Percentiles rank a stretch among this genome's conserved stretches.
Conservation (phyloP, 306 rosid genomes). For the Rosa persica region DNA sequence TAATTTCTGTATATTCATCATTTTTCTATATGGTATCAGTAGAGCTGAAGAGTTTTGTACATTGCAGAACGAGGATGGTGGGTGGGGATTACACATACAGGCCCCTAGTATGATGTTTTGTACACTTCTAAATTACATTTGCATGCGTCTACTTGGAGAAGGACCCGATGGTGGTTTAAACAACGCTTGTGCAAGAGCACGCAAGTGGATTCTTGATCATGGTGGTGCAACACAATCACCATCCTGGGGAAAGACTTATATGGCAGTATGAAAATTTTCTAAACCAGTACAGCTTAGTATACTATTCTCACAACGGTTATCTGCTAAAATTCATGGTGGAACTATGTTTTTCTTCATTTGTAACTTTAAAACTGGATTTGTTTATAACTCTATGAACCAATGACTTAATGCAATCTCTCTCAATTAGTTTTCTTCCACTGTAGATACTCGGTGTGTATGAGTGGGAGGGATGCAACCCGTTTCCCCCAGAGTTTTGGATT, state of each 20-base stretch:
- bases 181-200: conserved; percentile 59
- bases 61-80: conserved; percentile 58
- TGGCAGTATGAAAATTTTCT: conserved; percentile 40
- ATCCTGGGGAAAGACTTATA: conserved; percentile 88
- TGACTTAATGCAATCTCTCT: neutral
- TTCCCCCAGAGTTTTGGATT: conserved; percentile 76
- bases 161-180: conserved; percentile 58
- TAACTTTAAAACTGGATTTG: no score
- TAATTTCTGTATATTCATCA: neutral
- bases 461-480: conserved; percentile 41
- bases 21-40: neutral
- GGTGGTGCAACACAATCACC: conserved; percentile 44
- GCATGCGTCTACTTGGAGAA: conserved; percentile 73
- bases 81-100: conserved; percentile 79
- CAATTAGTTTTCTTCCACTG: no score
- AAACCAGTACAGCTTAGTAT: no score
- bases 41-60: neutral
- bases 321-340: no score
- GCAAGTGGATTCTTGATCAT: conserved; percentile 67
- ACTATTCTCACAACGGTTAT: no score
- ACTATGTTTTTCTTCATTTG: no score
- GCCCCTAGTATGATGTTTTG: conserved; percentile 79
- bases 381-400: no score
- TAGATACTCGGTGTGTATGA: no score
- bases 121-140: conserved; percentile 53